phyloP scores from a whole-genome alignment of 2,329 filamentous ascomycete species.

The Phialophora tarda region DNA sequence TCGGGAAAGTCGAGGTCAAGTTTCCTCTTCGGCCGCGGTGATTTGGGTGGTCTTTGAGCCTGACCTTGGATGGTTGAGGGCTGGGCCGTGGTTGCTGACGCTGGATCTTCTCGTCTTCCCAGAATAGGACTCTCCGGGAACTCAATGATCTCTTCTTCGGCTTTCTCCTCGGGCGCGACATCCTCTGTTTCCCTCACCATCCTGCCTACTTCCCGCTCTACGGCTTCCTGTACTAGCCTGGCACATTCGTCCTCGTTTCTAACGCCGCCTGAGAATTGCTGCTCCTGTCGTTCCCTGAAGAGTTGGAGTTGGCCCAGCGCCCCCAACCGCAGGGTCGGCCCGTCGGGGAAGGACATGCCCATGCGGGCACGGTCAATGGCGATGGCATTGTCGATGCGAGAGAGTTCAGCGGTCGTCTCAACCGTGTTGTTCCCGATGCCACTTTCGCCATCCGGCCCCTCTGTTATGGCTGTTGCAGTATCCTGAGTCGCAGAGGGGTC shows the following conservation, averaged over 20 bases:
- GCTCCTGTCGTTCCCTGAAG: slow-evolving; percentile 59
- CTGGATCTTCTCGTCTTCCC: slow-evolving; percentile 23
- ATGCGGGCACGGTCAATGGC: slow-evolving; percentile 47
- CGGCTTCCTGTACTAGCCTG: slow-evolving; percentile 47
- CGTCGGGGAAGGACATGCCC: slow-evolving; percentile 54
- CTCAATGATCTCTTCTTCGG: slow-evolving; percentile 43
- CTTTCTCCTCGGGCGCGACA: slow-evolving; percentile 52
- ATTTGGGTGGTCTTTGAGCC: slow-evolving; percentile 6
- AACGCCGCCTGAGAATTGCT: neutral
- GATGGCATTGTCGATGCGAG: slow-evolving; percentile 45
- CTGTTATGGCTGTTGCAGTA: neutral
- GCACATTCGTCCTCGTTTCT: slow-evolving; percentile 53
- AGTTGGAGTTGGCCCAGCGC: slow-evolving; percentile 54
- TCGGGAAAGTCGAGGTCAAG: slow-evolving; percentile 52
- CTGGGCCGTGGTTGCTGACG: neutral
- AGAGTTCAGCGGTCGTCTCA: slow-evolving; percentile 28
- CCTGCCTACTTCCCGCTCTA: slow-evolving; percentile 51
- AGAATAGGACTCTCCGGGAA: slow-evolving; percentile 44
- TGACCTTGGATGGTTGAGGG: neutral
- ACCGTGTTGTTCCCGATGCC: slow-evolving; percentile 24
- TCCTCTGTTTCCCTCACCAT: slow-evolving; percentile 60
- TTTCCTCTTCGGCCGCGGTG: slow-evolving; percentile 43
- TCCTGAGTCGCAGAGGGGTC: neutral
- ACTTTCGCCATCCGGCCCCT: neutral
- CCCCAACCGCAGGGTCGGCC: slow-evolving; percentile 52